Conservation (phyloP, 148 eudicot genomes). For the Persicaria maculosa region DNA sequence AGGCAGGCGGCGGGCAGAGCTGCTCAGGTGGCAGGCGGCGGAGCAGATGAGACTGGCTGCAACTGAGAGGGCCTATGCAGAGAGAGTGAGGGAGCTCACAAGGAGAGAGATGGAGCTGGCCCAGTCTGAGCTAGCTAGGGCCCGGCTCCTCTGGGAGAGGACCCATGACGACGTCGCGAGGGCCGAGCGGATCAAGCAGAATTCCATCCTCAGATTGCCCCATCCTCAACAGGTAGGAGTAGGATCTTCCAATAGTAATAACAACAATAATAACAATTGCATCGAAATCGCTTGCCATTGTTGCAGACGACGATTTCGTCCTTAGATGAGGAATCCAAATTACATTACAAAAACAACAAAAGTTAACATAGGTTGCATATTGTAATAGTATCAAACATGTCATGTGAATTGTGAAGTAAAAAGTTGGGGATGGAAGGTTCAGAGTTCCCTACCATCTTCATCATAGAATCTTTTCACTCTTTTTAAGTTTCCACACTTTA, state of each 20-base stretch:
- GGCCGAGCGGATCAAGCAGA: constrained; percentile 53
- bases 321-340: not conserved
- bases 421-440: constrained; percentile 5
- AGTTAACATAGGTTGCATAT: too few relatives aligned
- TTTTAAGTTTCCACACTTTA: not conserved
- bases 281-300: constrained; percentile 80
- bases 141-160: constrained; percentile 69
- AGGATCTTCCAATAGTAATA: not conserved
- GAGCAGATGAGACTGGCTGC: constrained; percentile 75
- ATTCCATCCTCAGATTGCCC: constrained; percentile 22
- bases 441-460: constrained; percentile 6
- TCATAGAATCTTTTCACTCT: not conserved
- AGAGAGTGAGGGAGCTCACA: constrained; percentile 77
- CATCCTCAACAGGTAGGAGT: not conserved
- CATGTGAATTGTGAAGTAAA: not conserved
- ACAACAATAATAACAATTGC: constrained; percentile 20
- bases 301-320: constrained; percentile 71
- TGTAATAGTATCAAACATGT: too few relatives aligned
- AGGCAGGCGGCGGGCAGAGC: constrained; percentile 18
- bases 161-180: constrained; percentile 60
- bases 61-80: constrained; percentile 74
- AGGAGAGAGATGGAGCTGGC: constrained; percentile 76
- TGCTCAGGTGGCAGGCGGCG: constrained; percentile 64
- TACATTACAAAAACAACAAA: too few relatives aligned
- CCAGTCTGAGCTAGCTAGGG: constrained; percentile 74